Conservation (phyloP, 768 basidiomycete genomes). For the Macrolepiota albuminosa region DNA sequence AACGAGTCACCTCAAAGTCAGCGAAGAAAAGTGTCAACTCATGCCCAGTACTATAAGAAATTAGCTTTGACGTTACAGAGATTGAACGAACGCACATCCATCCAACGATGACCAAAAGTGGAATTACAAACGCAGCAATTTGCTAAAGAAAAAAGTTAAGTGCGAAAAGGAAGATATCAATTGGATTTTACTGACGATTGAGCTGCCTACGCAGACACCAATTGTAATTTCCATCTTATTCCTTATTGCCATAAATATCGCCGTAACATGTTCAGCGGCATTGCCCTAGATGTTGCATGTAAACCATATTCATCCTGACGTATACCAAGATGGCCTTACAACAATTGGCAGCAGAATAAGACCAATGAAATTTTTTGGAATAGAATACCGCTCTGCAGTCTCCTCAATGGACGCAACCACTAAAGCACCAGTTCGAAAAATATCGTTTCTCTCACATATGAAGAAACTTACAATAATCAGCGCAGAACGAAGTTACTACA, state of each 20-base stretch:
- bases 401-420: constrained; percentile 93
- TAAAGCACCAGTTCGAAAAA: constrained; percentile 27
- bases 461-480: constrained; percentile 67
- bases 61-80: constrained; percentile 5
- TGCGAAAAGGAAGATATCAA: neutral
- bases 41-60: constrained; percentile 48
- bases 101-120: constrained; percentile 81
- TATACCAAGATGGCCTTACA: constrained; percentile 32
- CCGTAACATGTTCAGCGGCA: constrained; percentile 81
- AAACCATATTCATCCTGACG: neutral
- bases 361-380: constrained; percentile 85
- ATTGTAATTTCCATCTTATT: constrained; percentile 62
- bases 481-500: constrained; percentile 81
- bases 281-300: constrained; percentile 46
- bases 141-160: constrained; percentile 40
- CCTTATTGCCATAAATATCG: constrained; percentile 88
- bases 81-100: constrained; percentile 61
- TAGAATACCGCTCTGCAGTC: constrained; percentile 72
- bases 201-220: constrained; percentile 75
- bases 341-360: constrained; percentile 86
- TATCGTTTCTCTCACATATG: constrained; percentile 7
- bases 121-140: constrained; percentile 85
- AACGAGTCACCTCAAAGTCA: constrained; percentile 67
- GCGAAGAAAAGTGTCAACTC: constrained; percentile 79
- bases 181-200: constrained; percentile 51